A percentile compares a stretch with the other conserved stretches of the same genome.
Conservation (phyloP, 208 protist species). For the Trypanosoma scelopori region DNA sequence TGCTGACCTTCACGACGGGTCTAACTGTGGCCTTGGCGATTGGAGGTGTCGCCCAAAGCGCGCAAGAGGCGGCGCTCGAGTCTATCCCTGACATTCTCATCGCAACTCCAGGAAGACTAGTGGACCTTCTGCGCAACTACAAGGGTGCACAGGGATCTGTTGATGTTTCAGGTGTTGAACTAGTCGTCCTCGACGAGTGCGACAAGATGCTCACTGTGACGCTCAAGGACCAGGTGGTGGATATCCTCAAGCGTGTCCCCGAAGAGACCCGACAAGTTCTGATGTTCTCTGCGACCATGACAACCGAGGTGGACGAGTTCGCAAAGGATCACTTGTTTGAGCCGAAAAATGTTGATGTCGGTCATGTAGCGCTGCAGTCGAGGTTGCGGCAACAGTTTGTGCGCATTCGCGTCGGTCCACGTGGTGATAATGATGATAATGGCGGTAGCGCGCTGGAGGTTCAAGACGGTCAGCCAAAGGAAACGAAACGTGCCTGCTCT, state of each 20-base stretch:
- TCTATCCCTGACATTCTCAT: conserved; percentile 87
- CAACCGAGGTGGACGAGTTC: conserved; percentile 84
- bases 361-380: conserved; percentile 87
- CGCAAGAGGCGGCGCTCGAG: conserved; percentile 82
- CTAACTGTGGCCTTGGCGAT: conserved; percentile 81
- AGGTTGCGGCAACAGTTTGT: conserved; percentile 90
- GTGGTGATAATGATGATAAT: not conserved
- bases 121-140: conserved; percentile 87
- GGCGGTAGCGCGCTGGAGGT: not conserved
- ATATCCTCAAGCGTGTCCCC: conserved; percentile 92
- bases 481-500: conserved; percentile 38
- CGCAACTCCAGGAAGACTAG: conserved; percentile 88
- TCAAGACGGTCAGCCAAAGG: conserved; percentile 16
- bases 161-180: conserved; percentile 87
- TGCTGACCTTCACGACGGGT: conserved; percentile 70
- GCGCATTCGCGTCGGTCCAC: conserved; percentile 38
- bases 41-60: conserved; percentile 74
- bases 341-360: conserved; percentile 86
- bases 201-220: conserved; percentile 99
- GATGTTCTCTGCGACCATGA: conserved; percentile 92
- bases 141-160: conserved; percentile 64
- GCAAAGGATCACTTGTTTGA: conserved; percentile 84
- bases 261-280: conserved; percentile 81
- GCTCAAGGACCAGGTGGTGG: conserved; percentile 96
- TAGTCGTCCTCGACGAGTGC: conserved; percentile 97